Evolutionary conservation across 2,329 filamentous ascomycete genomes (phyloP).

Genomic region (Fusarium sp.): DNA sequence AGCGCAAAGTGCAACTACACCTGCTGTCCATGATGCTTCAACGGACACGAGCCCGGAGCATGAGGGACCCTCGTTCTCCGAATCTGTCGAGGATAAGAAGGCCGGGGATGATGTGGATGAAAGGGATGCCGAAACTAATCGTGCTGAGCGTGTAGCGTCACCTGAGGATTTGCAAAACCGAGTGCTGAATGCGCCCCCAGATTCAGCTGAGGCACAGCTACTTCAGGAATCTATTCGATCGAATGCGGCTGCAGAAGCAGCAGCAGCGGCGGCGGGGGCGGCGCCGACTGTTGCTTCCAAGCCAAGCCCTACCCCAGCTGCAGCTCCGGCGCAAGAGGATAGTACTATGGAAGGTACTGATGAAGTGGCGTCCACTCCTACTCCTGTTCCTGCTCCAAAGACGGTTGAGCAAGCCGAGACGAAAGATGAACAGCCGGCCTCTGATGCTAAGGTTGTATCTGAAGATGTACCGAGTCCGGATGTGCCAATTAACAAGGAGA

Average conservation of each 20-base stretch:
- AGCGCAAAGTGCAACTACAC: conserved; percentile 78
- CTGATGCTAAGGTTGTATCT: background rate
- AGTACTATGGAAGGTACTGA: conserved; percentile 5
- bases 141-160: conserved; percentile 11
- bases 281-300: conserved; percentile 4
- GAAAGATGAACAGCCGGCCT: background rate
- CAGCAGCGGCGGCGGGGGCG: background rate
- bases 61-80: conserved; percentile 67
- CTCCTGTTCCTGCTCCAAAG: background rate
- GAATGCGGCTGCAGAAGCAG: conserved; percentile 32
- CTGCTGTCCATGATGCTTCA: conserved; percentile 73
- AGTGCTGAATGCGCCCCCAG: conserved; percentile 34
- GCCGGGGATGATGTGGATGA: conserved; percentile 51
- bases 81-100: conserved; percentile 59
- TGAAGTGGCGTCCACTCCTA: background rate
- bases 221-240: conserved; percentile 55
- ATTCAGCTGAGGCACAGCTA: conserved; percentile 57
- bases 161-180: conserved; percentile 35
- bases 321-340: conserved; percentile 11
- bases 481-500: conserved; percentile 36
- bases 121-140: conserved; percentile 25
- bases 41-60: conserved; percentile 80
- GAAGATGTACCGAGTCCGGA: conserved; percentile 3
- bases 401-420: background rate
- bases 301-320: background rate